Evolutionary conservation across 257 asterid species (phyloP).

Genomic region (Lavandula angustifolia): DNA sequence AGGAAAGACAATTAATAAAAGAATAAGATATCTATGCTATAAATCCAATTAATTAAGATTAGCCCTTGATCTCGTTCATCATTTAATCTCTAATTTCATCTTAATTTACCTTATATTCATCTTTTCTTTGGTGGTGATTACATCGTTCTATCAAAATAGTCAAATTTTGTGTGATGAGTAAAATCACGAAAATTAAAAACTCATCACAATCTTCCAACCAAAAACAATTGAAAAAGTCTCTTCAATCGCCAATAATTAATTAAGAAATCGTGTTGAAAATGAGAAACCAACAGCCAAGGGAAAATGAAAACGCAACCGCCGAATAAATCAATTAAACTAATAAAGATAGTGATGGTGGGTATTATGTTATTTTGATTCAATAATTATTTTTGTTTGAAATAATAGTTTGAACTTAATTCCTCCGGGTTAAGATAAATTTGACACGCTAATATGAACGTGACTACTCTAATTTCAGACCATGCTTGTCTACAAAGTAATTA

Average conservation of each 20-base stretch:
- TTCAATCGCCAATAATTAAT: slow-evolving; percentile 6
- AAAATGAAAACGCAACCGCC: slow-evolving; percentile 38
- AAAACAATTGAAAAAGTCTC: slow-evolving; percentile 28
- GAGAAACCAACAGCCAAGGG: slow-evolving; percentile 37
- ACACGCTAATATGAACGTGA: background rate
- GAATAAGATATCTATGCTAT: background rate
- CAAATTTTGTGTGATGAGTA: too few species aligned
- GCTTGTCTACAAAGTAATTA: slow-evolving; percentile 19
- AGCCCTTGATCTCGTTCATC: background rate
- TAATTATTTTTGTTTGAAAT: background rate
- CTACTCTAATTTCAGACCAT: background rate
- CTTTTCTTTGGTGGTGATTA: too few species aligned
- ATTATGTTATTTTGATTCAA: background rate
- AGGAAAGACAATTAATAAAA: background rate
- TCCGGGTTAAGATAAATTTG: background rate
- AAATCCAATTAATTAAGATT: background rate
- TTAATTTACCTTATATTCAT: background rate
- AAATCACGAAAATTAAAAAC: background rate
- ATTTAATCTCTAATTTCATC: background rate
- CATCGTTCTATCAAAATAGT: too few species aligned
- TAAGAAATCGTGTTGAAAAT: slow-evolving; percentile 30
- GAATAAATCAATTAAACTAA: background rate
- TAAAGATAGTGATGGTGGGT: slow-evolving; percentile 13
- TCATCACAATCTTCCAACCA: background rate
- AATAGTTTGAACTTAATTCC: background rate